These are phyloP conservation scores for Anisodus acutangulus DNA, from an alignment of 257 asterid genomes.

Conservation along the genomic window DNA sequence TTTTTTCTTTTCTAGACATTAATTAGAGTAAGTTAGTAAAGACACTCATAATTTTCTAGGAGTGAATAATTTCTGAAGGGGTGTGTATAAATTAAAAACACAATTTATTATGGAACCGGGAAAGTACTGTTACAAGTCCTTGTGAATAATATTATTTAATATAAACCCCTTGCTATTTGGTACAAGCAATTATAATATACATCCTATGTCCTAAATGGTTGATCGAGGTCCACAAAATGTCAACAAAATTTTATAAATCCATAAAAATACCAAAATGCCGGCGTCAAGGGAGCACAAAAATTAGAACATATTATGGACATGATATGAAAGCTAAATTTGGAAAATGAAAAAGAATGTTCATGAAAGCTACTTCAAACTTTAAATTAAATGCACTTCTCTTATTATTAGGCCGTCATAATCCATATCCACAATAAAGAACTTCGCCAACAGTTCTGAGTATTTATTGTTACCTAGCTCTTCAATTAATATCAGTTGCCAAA, in stretches of 20 bases:
- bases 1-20: too few species aligned
- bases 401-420: slow-evolving; percentile 4
- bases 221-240: neutral
- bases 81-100: too few species aligned
- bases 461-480: neutral
- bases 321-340: slow-evolving; percentile 10
- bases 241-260: neutral
- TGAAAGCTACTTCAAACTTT: slow-evolving; percentile 14
- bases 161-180: neutral
- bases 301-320: neutral
- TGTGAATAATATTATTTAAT: neutral
- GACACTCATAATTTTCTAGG: too few species aligned
- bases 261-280: neutral
- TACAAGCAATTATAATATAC: neutral
- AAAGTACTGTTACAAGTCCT: neutral
- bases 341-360: slow-evolving; percentile 22
- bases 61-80: too few species aligned
- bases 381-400: neutral
- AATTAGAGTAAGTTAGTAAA: too few species aligned
- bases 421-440: neutral
- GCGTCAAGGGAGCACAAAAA: neutral
- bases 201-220: neutral
- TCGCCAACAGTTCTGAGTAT: neutral
- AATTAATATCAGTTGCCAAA: slow-evolving; percentile 20
- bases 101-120: too few species aligned